A percentile compares a stretch with the other conserved stretches of the same genome.
Conservation (phyloP, 768 basidiomycete genomes). For the Phanerochaete sordida region DNA sequence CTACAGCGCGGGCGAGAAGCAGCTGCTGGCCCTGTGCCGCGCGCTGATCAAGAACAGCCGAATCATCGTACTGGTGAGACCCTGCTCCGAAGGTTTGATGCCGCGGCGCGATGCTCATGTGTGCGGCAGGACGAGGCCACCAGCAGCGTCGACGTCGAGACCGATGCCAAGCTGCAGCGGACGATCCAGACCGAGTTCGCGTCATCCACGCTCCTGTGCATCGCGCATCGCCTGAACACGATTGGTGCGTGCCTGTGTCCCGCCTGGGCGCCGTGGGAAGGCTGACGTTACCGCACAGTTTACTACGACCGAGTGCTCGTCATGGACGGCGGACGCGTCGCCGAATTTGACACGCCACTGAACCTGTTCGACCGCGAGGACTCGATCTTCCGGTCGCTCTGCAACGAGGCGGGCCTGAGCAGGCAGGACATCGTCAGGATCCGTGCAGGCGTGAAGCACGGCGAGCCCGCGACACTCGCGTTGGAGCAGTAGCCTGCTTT, state of each 20-base stretch:
- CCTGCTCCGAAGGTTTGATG: background rate
- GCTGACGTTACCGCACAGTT: constrained; percentile 41
- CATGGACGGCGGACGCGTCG: constrained; percentile 65
- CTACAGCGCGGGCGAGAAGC: constrained; percentile 75
- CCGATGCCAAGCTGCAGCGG: constrained; percentile 85
- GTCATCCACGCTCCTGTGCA: constrained; percentile 62
- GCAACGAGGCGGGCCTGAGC: constrained; percentile 58
- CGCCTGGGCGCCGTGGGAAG: background rate
- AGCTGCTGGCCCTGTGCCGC: constrained; percentile 80
- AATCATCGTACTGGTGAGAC: constrained; percentile 65
- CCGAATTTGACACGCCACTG: constrained; percentile 73
- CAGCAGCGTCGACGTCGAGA: constrained; percentile 81
- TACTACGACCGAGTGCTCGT: constrained; percentile 69
- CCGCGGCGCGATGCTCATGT: background rate
- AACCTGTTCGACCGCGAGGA: constrained; percentile 55
- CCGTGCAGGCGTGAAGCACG: constrained; percentile 18
- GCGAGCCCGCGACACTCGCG: background rate
- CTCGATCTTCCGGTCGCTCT: constrained; percentile 69
- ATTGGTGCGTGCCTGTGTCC: constrained; percentile 32
- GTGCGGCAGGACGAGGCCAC: constrained; percentile 64
- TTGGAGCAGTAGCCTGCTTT: background rate
- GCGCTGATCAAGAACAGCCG: constrained; percentile 70
- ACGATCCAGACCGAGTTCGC: constrained; percentile 86
- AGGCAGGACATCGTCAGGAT: constrained; percentile 57
- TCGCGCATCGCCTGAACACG: constrained; percentile 73